A percentile compares a stretch with the other conserved stretches of the same genome.
phyloP scores from a whole-genome alignment of 805 yeast genomes.

The Clavispora fructus region DNA sequence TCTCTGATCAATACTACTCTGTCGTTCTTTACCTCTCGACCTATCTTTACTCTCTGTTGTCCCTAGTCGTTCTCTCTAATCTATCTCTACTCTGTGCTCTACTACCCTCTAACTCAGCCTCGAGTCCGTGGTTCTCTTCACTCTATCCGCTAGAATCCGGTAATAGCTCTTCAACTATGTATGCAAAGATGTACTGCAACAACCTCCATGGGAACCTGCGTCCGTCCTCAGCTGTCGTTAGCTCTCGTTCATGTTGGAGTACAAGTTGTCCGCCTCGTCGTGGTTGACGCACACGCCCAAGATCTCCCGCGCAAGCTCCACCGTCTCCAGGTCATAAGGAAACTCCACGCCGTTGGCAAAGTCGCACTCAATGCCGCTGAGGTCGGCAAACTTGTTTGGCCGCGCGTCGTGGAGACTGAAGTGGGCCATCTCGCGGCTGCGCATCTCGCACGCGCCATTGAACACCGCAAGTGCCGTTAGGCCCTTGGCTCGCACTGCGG shows the following conservation, averaged over 20 bases:
- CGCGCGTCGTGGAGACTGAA: slow-evolving; percentile 9
- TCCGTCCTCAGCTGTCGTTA: slow-evolving; percentile 17
- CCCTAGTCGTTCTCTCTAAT: no score
- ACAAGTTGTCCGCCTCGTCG: slow-evolving; percentile 75
- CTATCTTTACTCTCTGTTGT: no score
- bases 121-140: no score
- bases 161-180: no score
- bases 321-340: slow-evolving; percentile 55
- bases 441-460: slow-evolving; percentile 40
- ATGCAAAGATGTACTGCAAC: no score
- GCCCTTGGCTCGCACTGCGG: slow-evolving; percentile 27
- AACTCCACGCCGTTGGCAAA: slow-evolving; percentile 58
- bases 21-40: no score
- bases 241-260: slow-evolving; percentile 63
- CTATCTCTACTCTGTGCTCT: no score
- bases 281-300: slow-evolving; percentile 63
- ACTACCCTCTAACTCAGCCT: no score
- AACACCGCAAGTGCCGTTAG: slow-evolving; percentile 30
- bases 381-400: slow-evolving; percentile 19
- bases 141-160: no score
- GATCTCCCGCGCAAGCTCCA: slow-evolving; percentile 66
- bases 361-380: slow-evolving; percentile 30
- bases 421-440: slow-evolving; percentile 37
- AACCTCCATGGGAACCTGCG: no score
- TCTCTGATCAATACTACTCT: no score